A percentile compares a stretch with the other conserved stretches of the same genome.
Evolutionary conservation across 2,329 filamentous ascomycete species (phyloP).

Genomic region (Zalaria sp.): DNA sequence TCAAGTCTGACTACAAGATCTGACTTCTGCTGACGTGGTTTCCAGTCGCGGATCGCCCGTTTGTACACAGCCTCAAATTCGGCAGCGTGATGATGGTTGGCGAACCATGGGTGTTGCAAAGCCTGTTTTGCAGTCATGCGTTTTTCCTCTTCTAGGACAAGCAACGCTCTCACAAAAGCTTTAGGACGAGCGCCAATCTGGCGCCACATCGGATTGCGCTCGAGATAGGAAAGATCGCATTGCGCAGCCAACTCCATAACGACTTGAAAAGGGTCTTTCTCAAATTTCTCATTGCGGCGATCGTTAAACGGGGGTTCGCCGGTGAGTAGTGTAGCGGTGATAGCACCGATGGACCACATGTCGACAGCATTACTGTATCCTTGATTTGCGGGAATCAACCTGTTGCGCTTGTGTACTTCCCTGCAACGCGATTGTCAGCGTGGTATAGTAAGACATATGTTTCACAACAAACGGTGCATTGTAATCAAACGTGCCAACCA

Average conservation of each 20-base stretch:
- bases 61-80: constrained; percentile 37
- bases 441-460: neutral
- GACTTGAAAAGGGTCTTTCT: constrained; percentile 10
- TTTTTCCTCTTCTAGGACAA: constrained; percentile 33
- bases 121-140: constrained; percentile 41
- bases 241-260: constrained; percentile 21
- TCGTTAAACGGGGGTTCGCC: constrained; percentile 34
- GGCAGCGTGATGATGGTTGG: constrained; percentile 30
- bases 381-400: constrained; percentile 9
- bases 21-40: constrained; percentile 18
- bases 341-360: constrained; percentile 47
- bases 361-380: constrained; percentile 47
- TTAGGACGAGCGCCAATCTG: constrained; percentile 18
- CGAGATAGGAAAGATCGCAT: constrained; percentile 31
- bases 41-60: constrained; percentile 35
- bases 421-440: constrained; percentile 5
- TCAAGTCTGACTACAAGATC: too few species aligned
- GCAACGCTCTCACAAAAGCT: constrained; percentile 38
- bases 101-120: constrained; percentile 42
- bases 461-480: constrained; percentile 39
- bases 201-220: constrained; percentile 28
- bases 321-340: constrained; percentile 37
- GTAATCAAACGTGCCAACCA: constrained; percentile 43
- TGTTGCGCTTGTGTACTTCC: constrained; percentile 22
- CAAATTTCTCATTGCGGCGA: constrained; percentile 14